These are phyloP conservation scores for Hanseniaspora pseudoguilliermondii DNA, from an alignment of 805 yeast genomes.

Conservation along the genomic window DNA sequence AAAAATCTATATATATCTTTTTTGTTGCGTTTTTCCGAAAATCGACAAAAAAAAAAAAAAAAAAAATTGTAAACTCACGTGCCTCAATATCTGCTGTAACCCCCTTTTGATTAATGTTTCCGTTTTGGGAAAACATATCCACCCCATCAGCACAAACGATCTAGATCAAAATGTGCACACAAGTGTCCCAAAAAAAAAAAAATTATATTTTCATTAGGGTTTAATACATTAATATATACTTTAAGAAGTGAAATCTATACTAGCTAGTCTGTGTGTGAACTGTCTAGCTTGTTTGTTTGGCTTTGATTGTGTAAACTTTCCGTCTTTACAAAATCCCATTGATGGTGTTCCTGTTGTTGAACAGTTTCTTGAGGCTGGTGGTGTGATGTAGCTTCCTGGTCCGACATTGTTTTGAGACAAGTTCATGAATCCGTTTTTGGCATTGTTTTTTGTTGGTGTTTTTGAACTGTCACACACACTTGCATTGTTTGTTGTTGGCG, in stretches of 20 bases:
- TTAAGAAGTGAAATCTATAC: slow-evolving; percentile 4
- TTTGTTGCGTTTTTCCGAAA: no score
- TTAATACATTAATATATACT: not conserved
- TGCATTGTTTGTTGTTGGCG: slow-evolving; percentile 6
- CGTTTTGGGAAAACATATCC: no score
- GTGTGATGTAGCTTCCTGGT: slow-evolving; percentile 9
- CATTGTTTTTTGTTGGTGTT: slow-evolving; percentile 4
- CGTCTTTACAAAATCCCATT: slow-evolving; percentile 6
- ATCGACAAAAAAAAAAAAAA: no score
- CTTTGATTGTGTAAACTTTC: slow-evolving; percentile 1
- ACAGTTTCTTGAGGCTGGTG: slow-evolving; percentile 11
- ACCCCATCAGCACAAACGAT: no score
- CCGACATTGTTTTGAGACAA: not conserved
- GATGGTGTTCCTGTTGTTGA: slow-evolving; percentile 10
- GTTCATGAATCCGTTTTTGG: not conserved
- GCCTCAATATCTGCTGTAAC: no score
- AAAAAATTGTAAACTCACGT: no score
- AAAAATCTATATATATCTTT: no score
- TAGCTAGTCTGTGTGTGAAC: slow-evolving; percentile 6
- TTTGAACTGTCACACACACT: not conserved
- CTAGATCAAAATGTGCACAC: no score
- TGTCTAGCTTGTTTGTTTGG: slow-evolving; percentile 7
- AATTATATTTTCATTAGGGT: not conserved
- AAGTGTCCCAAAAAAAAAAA: no score
- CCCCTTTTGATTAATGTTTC: not conserved